Percentiles rank a stretch among this genome's conserved stretches.
phyloP scores from a whole-genome alignment of 169 alveolate genomes.

The Eimeria acervulina region DNA sequence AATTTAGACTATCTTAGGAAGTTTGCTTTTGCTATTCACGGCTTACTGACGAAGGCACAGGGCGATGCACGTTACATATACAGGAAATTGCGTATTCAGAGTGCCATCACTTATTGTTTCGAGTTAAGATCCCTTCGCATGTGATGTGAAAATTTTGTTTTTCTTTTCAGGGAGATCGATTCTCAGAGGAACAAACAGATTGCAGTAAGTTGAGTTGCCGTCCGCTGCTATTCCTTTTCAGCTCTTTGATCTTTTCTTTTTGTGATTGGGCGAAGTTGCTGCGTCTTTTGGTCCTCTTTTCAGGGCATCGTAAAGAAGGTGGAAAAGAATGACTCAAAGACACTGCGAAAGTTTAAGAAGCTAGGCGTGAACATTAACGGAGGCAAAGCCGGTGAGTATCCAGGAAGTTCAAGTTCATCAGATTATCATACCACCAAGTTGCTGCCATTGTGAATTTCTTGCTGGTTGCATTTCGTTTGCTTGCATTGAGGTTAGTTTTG shows the following conservation, averaged over 20 bases:
- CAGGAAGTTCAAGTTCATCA: no score
- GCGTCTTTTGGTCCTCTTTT: neutral
- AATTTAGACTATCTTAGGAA: neutral
- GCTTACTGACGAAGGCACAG: neutral
- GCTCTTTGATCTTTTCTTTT: neutral
- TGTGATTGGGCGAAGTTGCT: neutral
- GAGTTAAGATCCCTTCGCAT: neutral
- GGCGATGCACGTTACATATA: neutral
- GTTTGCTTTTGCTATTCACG: neutral
- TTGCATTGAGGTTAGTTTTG: neutral
- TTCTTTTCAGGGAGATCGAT: constrained; percentile 76
- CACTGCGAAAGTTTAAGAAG: constrained; percentile 78
- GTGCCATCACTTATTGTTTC: neutral
- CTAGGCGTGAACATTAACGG: constrained; percentile 80
- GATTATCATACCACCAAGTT: neutral
- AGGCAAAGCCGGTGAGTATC: constrained; percentile 78
- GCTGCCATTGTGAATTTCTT: neutral
- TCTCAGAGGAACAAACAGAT: constrained; percentile 82
- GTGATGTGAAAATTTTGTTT: neutral
- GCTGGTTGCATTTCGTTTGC: neutral
- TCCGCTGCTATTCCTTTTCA: neutral
- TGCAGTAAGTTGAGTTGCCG: constrained; percentile 22
- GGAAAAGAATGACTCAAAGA: constrained; percentile 73
- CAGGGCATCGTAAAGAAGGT: constrained; percentile 52
- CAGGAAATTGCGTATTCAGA: neutral